Base-by-base conservation (phyloP, 768 basidiomycete species). In the Psilocybe subaeruginosa region DNA sequence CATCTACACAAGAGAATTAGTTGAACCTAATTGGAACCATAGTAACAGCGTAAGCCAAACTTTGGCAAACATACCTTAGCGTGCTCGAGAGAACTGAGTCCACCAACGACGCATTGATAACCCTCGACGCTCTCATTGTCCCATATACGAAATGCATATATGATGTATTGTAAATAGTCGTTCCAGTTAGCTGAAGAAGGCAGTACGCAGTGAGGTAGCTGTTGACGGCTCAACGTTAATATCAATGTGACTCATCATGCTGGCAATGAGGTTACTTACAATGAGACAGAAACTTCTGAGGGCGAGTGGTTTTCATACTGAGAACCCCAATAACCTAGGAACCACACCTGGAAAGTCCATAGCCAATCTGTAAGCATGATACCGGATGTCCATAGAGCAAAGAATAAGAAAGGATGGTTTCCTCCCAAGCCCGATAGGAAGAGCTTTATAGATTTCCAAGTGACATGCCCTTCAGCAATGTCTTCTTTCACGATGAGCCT, bases 401-500 rank as follows among this genome's bases (percentile, higher is more conserved):
- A 80, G 64, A 80, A 80, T 0, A 74, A 27, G 16, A 73, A 23
- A 14, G 74, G 70, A 49, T 75, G 67, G 17, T 69, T 62, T 8
- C 77, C 78, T 27, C 76, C 73, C 33, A 80, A 68, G 4, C 72
- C 74, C 8, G 54, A 52, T 33, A 82, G 66, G 56, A 77, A 78
- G 2, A 81, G 66, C 52, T 71, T 75, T 29, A 80, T 72, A 68
- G 65, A 64, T 59, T 60, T 64, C 68, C 66, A 67, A 11, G 56
- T 64, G 30, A 69, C 62, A 43, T 65, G 68, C 3, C 69, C 69
- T 57, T 80, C 77, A 8, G 76, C 80, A 45, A 88, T 77, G 68
- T 90, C 89, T 68, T 90, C 89, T 0, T 78, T 80, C 8, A 85
- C 72, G 43, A 88, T 78, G n/a, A 90, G 76, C 66, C 88, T 87